Conservation (phyloP, 1,139 yeast species). For the Geotrichum carabidarum region DNA sequence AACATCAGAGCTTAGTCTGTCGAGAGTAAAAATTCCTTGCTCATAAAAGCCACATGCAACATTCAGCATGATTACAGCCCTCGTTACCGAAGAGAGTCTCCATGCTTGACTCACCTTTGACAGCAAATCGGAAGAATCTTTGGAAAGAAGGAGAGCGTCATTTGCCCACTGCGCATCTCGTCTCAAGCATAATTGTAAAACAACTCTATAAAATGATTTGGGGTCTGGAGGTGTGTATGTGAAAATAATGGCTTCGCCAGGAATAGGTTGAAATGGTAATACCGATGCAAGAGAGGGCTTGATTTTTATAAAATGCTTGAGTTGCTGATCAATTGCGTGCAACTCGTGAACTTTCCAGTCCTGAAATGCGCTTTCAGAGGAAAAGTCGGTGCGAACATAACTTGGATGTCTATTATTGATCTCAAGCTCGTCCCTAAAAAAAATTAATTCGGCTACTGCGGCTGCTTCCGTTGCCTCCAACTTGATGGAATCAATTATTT, state of each 20-base stretch:
- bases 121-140: constrained; percentile 44
- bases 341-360: constrained; percentile 52
- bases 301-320: constrained; percentile 22
- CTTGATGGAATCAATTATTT: constrained; percentile 32
- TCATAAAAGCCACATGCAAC: constrained; percentile 40
- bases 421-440: constrained; percentile 40
- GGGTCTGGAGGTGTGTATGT: constrained; percentile 33
- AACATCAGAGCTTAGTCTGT: constrained; percentile 37
- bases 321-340: constrained; percentile 39
- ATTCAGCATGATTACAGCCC: constrained; percentile 49
- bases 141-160: constrained; percentile 31
- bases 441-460: constrained; percentile 46
- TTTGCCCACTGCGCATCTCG: constrained; percentile 33
- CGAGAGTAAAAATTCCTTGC: constrained; percentile 75
- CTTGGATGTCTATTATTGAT: constrained; percentile 43
- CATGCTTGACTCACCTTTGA: constrained; percentile 51
- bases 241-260: constrained; percentile 18
- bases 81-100: constrained; percentile 54
- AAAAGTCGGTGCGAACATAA: constrained; percentile 43
- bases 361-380: constrained; percentile 40
- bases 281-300: constrained; percentile 11
- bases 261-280: constrained; percentile 7
- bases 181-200: constrained; percentile 33
- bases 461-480: constrained; percentile 44
- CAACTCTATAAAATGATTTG: constrained; percentile 42